Base-by-base conservation (phyloP, 140 eudicot species). In the Anethum foeniculum region DNA sequence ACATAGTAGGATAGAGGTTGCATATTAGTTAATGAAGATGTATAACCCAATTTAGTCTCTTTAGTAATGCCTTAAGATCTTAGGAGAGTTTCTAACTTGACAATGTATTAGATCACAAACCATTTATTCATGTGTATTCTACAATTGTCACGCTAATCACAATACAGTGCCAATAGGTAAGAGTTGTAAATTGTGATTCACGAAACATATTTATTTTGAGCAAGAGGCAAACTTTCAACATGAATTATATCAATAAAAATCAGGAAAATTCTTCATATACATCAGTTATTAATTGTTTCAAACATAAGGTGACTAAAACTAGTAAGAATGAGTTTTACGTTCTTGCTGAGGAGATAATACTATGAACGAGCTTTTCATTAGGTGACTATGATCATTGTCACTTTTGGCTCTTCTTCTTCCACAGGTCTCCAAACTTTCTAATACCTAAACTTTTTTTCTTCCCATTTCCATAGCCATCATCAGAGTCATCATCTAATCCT, bases 351-450 rank as follows among this genome's bases (percentile, higher is more conserved):
- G 36, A 44, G 36, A 75, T 28, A 60, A 44, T 1, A 64, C 41
- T 18, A 21, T 28, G 75, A 75, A 47, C n/a, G 76, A 76, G 80
- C 19, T 58, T 74, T 58, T 75, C 58, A 52, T 23, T 28, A 38
- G 25, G 44, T 13, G 1, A n/a, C 51, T 30, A 8, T 2, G 38
- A 56, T 23, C 27, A 36, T 78, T 51, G 58, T 86, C 83, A 93
- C 32, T 92, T 92, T 34, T 87, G 96, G 34, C 94, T 92, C 85
- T 88, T 94, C 87, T 92, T 94, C 75, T 88, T 94, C 98, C 98
- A 94, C 84, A 92, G 80, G 83, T 92, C 96, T 38, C 98, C 99
- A 79, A 95, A 88, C 98, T 90, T 90, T 85, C 82, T 86, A 21
- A 94, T 86, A 32, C 99, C 97, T 0, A 92, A 86, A 23, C 96